A percentile compares a stretch with the other conserved stretches of the same genome.
Conservation (phyloP, 225 moss, liverwort and hornwort species). For the Physcomitrellopsis africana region DNA sequence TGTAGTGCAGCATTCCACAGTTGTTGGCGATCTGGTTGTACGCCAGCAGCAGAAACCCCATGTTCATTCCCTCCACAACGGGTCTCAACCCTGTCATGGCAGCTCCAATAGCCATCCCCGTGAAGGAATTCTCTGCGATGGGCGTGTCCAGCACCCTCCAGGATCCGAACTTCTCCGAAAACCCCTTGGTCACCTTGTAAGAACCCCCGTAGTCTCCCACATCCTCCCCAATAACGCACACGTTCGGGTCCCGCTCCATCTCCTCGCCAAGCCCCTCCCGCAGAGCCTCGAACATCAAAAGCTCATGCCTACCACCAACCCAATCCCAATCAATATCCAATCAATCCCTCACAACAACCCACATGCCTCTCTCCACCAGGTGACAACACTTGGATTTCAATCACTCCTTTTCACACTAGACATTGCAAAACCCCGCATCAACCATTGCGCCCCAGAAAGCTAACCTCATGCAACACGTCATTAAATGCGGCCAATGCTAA, state of each 20-base stretch:
- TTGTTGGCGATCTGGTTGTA: conserved; percentile 99
- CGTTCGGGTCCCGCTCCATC: conserved; percentile 90
- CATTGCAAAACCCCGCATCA: background rate
- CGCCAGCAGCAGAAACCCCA: conserved; percentile 91
- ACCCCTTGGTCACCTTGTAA: conserved; percentile 97
- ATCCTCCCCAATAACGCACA: conserved; percentile 97
- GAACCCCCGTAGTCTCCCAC: conserved; percentile 98
- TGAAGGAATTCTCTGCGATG: conserved; percentile 94
- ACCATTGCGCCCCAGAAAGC: background rate
- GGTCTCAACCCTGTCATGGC: conserved; percentile 96
- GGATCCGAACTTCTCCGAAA: conserved; percentile 94
- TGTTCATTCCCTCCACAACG: conserved; percentile 96
- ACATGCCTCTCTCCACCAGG: too few relatives aligned
- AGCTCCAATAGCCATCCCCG: conserved; percentile 94
- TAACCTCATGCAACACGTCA: background rate
- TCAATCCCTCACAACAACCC: too few relatives aligned
- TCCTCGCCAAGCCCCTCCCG: conserved; percentile 96
- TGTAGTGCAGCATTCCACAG: conserved; percentile 99
- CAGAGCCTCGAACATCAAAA: conserved; percentile 91
- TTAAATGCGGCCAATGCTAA: too few relatives aligned
- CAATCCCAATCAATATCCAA: background rate
- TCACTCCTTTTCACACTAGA: background rate
- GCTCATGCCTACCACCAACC: conserved; percentile 64
- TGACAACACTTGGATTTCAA: background rate
- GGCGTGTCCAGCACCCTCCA: conserved; percentile 93